phyloP scores from a whole-genome alignment of 345 rosid species.

The Moricandia moricandioides region DNA sequence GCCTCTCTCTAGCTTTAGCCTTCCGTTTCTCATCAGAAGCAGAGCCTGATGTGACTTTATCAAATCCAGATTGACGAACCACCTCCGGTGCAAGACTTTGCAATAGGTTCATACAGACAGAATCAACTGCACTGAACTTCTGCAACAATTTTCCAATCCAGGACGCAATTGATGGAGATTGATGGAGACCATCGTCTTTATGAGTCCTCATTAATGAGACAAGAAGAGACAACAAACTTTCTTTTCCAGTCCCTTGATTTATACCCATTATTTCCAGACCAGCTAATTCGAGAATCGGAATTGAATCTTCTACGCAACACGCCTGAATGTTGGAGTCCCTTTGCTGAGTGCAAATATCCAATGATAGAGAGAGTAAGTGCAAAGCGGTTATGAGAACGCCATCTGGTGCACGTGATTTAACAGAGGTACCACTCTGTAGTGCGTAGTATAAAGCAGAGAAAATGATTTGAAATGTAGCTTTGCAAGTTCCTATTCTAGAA shows the following conservation, averaged over 20 bases:
- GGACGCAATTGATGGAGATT: slow-evolving; percentile 54
- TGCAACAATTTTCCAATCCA: slow-evolving; percentile 69
- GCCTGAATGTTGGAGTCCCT: slow-evolving; percentile 39
- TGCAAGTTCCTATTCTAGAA: slow-evolving; percentile 76
- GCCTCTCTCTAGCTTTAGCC: slow-evolving; percentile 86
- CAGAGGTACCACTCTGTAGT: slow-evolving; percentile 53
- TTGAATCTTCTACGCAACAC: slow-evolving; percentile 36
- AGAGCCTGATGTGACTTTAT: slow-evolving; percentile 34
- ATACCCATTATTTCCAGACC: slow-evolving; percentile 54
- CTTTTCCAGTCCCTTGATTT: slow-evolving; percentile 48
- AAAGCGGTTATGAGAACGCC: slow-evolving; percentile 66
- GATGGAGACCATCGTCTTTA: slow-evolving; percentile 46
- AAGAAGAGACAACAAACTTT: slow-evolving; percentile 85
- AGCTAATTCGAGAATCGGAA: slow-evolving; percentile 57
- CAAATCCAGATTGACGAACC: slow-evolving; percentile 44
- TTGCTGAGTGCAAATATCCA: slow-evolving; percentile 67
- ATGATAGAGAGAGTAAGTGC: slow-evolving; percentile 75
- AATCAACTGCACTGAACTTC: slow-evolving; percentile 72
- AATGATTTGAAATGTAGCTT: slow-evolving; percentile 57
- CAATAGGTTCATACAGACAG: slow-evolving; percentile 56
- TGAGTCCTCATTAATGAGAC: slow-evolving; percentile 69
- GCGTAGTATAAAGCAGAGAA: slow-evolving; percentile 76
- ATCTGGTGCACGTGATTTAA: slow-evolving; percentile 77
- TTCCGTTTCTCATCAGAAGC: slow-evolving; percentile 70
- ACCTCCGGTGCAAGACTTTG: slow-evolving; percentile 79